Conservation (phyloP, 805 yeast species). For the Wickerhamiella australiensis region DNA sequence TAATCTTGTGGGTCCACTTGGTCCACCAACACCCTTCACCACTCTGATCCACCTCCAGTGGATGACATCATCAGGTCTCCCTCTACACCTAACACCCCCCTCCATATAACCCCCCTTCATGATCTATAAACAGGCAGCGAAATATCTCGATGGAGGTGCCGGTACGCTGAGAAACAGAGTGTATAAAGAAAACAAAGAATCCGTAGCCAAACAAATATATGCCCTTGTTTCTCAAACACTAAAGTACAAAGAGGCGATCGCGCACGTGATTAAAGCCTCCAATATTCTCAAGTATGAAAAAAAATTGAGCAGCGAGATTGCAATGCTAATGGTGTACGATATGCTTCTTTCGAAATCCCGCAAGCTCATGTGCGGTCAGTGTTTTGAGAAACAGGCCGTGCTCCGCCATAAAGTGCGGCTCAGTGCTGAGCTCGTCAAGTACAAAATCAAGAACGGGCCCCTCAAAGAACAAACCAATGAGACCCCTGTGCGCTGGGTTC, state of each 20-base stretch:
- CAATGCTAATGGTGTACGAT: conserved; percentile 67
- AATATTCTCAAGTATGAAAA: conserved; percentile 44
- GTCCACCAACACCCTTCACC: not conserved
- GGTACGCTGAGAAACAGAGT: conserved; percentile 30
- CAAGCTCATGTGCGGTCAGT: conserved; percentile 79
- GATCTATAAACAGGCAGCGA: conserved; percentile 23
- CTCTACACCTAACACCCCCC: no score
- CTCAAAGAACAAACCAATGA: conserved; percentile 11
- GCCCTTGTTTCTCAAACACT: conserved; percentile 74
- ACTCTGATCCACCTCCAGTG: not conserved
- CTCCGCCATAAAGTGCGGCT: conserved; percentile 68
- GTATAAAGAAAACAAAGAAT: conserved; percentile 31
- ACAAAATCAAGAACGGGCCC: conserved; percentile 51
- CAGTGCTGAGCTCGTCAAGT: conserved; percentile 66
- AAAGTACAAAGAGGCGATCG: conserved; percentile 53
- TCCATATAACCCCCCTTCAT: conserved; percentile 12
- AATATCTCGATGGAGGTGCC: conserved; percentile 22
- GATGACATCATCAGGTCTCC: no score
- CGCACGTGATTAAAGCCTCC: conserved; percentile 51
- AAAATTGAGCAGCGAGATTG: conserved; percentile 40
- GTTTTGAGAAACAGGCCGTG: conserved; percentile 70
- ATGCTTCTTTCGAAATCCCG: conserved; percentile 61
- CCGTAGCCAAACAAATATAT: conserved; percentile 73
- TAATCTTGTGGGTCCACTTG: no score
- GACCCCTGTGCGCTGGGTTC: conserved; percentile 39